These are phyloP conservation scores for Marasmius sp. DNA, from an alignment of 1,284 basidiomycete species.

Conservation along the genomic window DNA sequence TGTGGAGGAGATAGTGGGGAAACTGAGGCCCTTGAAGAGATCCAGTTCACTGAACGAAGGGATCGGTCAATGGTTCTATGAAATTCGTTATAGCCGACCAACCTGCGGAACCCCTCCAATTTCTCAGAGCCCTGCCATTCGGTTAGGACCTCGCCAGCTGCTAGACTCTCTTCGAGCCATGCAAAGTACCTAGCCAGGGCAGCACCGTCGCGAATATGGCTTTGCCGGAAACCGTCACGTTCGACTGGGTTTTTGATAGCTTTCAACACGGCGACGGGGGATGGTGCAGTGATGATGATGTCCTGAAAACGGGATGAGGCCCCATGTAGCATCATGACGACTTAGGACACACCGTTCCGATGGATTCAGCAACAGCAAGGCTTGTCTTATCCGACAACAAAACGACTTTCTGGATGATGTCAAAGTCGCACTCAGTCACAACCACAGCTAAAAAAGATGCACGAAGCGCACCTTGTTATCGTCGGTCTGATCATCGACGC, in stretches of 20 bases:
- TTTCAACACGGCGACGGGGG: constrained; percentile 83
- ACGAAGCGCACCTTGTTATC: constrained; percentile 35
- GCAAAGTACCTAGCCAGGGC: constrained; percentile 89
- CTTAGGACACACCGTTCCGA: constrained; percentile 55
- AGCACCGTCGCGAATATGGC: constrained; percentile 88
- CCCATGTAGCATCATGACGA: constrained; percentile 9
- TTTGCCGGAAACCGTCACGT: constrained; percentile 86
- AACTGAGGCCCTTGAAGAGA: constrained; percentile 86
- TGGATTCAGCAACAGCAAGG: constrained; percentile 75
- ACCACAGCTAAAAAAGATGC: not conserved
- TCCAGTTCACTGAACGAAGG: constrained; percentile 55
- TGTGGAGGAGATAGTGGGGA: constrained; percentile 90
- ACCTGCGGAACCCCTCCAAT: constrained; percentile 82
- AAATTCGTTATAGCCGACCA: constrained; percentile 29
- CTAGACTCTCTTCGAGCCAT: constrained; percentile 89
- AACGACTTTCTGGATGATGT: constrained; percentile 41
- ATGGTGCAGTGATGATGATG: constrained; percentile 62
- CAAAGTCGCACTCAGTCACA: too few relatives aligned
- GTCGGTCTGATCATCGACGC: constrained; percentile 33
- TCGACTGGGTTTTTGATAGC: constrained; percentile 89
- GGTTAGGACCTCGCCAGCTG: constrained; percentile 62
- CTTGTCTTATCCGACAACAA: constrained; percentile 73
- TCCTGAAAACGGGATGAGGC: constrained; percentile 32
- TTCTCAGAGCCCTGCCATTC: constrained; percentile 84
- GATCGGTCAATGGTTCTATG: not conserved